A percentile compares a stretch with the other conserved stretches of the same genome.
phyloP scores from a whole-genome alignment of 1,139 yeast species.

The Kurtzmaniella natalensis region DNA sequence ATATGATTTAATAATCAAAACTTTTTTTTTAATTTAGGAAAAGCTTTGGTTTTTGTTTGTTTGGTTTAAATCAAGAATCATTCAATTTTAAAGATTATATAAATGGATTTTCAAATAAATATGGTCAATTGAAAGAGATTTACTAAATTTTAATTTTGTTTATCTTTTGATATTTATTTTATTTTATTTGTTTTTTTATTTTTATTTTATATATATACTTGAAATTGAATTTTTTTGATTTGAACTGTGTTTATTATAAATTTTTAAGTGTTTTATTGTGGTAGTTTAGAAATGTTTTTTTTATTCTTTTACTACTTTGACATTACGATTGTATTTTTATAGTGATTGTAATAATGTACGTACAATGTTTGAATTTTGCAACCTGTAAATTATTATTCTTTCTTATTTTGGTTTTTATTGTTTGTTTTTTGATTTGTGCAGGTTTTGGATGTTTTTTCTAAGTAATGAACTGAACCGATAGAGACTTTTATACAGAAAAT shows the following conservation, averaged over 20 bases:
- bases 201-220: too few species aligned
- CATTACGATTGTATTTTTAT: conserved; percentile 2
- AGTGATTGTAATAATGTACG: conserved; percentile 2
- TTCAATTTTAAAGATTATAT: not conserved
- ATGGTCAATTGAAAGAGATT: too few species aligned
- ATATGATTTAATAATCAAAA: not conserved
- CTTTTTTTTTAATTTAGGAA: not conserved
- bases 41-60: not conserved
- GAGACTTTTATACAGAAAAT: not conserved
- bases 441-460: not conserved
- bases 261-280: not conserved
- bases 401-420: too few species aligned
- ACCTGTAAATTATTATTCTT: not conserved
- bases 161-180: too few species aligned
- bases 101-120: not conserved
- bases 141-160: too few species aligned
- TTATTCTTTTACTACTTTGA: not conserved
- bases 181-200: not conserved
- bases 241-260: conserved; percentile 3
- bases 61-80: not conserved
- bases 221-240: not conserved
- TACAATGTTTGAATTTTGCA: not conserved
- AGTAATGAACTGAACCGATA: too few species aligned
- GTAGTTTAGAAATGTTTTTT: too few species aligned
- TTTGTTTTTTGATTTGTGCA: too few species aligned